phyloP scores from a whole-genome alignment of 495 filamentous ascomycete genomes.

The Stereocaulon alpinum region DNA sequence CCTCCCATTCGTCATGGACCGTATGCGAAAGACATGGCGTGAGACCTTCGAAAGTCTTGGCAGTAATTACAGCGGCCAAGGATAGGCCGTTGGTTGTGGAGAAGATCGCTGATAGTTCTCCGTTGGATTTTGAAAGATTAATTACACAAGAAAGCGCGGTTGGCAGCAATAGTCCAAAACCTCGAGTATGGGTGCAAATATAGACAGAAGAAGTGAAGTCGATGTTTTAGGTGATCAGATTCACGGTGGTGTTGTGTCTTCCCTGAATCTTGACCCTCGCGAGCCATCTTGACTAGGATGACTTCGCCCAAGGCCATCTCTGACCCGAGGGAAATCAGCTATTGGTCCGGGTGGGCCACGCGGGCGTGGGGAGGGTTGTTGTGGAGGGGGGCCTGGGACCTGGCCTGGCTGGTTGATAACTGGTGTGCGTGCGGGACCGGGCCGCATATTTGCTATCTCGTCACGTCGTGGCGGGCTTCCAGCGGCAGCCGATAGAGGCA shows the following conservation, averaged over 20 bases:
- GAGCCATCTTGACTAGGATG: slow-evolving; percentile 46
- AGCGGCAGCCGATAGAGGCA: slow-evolving; percentile 29
- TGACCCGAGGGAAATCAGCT: slow-evolving; percentile 15
- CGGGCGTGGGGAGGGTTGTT: slow-evolving; percentile 21
- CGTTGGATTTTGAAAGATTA: slow-evolving; percentile 2
- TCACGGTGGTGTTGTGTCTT: slow-evolving; percentile 26
- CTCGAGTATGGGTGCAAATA: slow-evolving; percentile 10
- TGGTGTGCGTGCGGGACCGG: slow-evolving; percentile 42
- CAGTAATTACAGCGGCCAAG: slow-evolving; percentile 1
- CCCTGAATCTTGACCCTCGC: slow-evolving; percentile 46
- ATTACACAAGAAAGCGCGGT: slow-evolving; percentile 13
- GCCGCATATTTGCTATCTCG: slow-evolving; percentile 32
- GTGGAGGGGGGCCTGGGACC: slow-evolving; percentile 21
- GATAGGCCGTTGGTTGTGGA: slow-evolving; percentile 1
- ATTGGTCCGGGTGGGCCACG: slow-evolving; percentile 20
- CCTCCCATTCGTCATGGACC: slow-evolving; percentile 10
- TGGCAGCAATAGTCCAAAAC: slow-evolving; percentile 6
- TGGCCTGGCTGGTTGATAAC: slow-evolving; percentile 33
- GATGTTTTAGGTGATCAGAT: background rate
- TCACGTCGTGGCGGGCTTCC: slow-evolving; percentile 9
- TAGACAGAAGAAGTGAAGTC: slow-evolving; percentile 14
- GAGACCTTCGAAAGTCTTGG: slow-evolving; percentile 5
- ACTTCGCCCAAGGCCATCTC: slow-evolving; percentile 43
- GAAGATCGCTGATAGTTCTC: slow-evolving; percentile 1
- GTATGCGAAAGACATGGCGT: slow-evolving; percentile 7